A percentile compares a stretch with the other conserved stretches of the same genome.
phyloP scores from a whole-genome alignment of 257 asterid species.

The Nicotiana tabacum region DNA sequence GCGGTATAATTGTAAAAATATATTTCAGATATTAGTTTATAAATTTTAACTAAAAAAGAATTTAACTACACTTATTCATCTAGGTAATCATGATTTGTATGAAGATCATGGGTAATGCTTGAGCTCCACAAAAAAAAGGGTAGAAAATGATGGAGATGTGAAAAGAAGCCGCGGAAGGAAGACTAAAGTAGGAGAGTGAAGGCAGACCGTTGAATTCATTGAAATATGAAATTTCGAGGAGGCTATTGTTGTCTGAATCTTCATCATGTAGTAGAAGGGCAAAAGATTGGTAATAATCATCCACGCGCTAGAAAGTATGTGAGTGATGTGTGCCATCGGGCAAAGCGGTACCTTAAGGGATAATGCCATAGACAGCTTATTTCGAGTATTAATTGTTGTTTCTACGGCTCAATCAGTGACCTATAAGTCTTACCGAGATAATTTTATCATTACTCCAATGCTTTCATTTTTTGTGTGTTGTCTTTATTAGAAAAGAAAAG shows the following conservation, averaged over 20 bases:
- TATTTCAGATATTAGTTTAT: neutral
- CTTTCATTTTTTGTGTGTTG: too few relatives aligned
- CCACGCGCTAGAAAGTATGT: neutral
- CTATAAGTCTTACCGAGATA: too few relatives aligned
- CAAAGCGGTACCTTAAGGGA: too few relatives aligned
- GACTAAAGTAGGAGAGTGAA: neutral
- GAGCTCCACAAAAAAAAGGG: neutral
- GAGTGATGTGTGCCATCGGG: neutral
- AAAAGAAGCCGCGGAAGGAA: neutral
- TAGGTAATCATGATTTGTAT: neutral
- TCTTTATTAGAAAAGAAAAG: too few relatives aligned
- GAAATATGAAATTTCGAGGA: constrained; percentile 9
- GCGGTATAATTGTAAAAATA: neutral
- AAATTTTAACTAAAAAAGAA: neutral
- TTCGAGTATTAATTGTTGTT: too few relatives aligned
- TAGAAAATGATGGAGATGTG: neutral
- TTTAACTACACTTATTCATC: too few relatives aligned
- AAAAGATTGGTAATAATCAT: neutral
- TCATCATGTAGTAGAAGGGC: neutral
- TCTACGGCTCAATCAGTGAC: too few relatives aligned
- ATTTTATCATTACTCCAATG: too few relatives aligned
- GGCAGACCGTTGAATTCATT: neutral
- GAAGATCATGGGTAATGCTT: neutral
- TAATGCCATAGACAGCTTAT: too few relatives aligned
- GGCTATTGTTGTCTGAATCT: neutral